Evolutionary conservation across 108 stramenopile genomes (phyloP), one percentile per base, ranked within the genome.

Genomic region (Asterionellopsis glacialis): DNA sequence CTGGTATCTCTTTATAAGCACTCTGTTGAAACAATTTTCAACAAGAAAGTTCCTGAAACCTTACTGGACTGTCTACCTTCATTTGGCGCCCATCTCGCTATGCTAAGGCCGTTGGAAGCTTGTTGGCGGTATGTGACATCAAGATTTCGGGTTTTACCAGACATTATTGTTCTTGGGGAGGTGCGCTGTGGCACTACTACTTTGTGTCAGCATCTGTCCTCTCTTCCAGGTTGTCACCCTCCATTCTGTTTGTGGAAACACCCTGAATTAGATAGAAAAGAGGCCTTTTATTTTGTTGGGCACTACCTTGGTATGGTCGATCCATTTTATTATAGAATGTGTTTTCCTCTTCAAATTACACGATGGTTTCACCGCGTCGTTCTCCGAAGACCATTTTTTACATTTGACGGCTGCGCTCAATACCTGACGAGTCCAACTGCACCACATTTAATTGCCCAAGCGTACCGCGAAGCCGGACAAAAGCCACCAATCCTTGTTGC

Each of bases 211-310:
- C 75, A 79, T 55, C 40, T 85, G 10, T 63, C 61, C 21, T 59
- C 62, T 13, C 33, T 82, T 2, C 41, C 61, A 19, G 81, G 73
- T 51, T 77, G 77, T 45, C 73, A 77, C 59, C 57, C 61, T 26
- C 84, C 84, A 47, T 81, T 85, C 57, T 85, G 84, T 60, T 69
- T 77, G 13, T 85, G 84, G 84, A 68, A 50, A 45, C 77, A 79
- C 60, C 80, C 80, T 9, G 80, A 82, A 61, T 66, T 85, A 0
- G 80, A 82, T 26, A 18, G 69, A 28, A 85, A 85, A 52, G 84
- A 85, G 47, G 70, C 80, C 0, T 85, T 85, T 51, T 85, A 76
- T 51, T 85, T 85, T 55, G 80, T 77, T 19, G 80, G 84, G 39
- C 84, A 85, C 63, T 85, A 82, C 41, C 63, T 82, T 19, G 73